Percentiles rank a stretch among this genome's conserved stretches.
These are phyloP conservation scores for Clonostachys byssicola DNA, from an alignment of 2,329 filamentous ascomycete genomes.

Conservation along the genomic window DNA sequence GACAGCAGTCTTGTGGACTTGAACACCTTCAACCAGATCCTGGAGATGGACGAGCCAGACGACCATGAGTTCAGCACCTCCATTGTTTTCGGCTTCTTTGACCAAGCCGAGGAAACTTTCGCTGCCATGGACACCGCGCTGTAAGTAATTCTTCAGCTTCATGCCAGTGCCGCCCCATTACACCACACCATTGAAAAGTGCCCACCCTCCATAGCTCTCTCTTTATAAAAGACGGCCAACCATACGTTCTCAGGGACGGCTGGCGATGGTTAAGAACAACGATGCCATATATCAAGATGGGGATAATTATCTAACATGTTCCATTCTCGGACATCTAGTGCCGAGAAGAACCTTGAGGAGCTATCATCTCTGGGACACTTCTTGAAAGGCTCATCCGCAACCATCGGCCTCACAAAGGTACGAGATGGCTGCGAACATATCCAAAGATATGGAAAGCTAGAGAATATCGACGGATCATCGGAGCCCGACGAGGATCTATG, in stretches of 20 bases:
- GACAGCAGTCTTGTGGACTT: slow-evolving; percentile 51
- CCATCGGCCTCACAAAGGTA: slow-evolving; percentile 84
- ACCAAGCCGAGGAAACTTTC: slow-evolving; percentile 86
- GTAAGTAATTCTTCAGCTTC: slow-evolving; percentile 51
- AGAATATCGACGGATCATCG: slow-evolving; percentile 70
- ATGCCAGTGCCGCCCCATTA: not conserved
- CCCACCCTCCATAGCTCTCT: too few species aligned
- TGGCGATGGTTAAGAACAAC: too few species aligned
- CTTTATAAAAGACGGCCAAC: not conserved
- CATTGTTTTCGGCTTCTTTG: slow-evolving; percentile 90
- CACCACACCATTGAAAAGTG: too few species aligned
- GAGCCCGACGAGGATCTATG: slow-evolving; percentile 65
- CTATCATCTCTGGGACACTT: slow-evolving; percentile 90
- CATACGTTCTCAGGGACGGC: too few species aligned
- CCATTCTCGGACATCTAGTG: slow-evolving; percentile 39
- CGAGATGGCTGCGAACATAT: slow-evolving; percentile 95
- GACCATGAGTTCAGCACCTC: slow-evolving; percentile 84
- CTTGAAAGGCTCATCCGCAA: slow-evolving; percentile 94
- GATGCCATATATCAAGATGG: not conserved
- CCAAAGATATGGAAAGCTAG: slow-evolving; percentile 81
- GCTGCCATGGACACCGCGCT: slow-evolving; percentile 75
- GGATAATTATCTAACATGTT: not conserved
- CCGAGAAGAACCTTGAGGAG: slow-evolving; percentile 62
- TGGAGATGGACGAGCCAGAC: slow-evolving; percentile 94
- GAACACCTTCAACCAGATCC: slow-evolving; percentile 84